Base-by-base conservation (phyloP, 2,329 filamentous ascomycete species). In the Salinomyces thailandicus region DNA sequence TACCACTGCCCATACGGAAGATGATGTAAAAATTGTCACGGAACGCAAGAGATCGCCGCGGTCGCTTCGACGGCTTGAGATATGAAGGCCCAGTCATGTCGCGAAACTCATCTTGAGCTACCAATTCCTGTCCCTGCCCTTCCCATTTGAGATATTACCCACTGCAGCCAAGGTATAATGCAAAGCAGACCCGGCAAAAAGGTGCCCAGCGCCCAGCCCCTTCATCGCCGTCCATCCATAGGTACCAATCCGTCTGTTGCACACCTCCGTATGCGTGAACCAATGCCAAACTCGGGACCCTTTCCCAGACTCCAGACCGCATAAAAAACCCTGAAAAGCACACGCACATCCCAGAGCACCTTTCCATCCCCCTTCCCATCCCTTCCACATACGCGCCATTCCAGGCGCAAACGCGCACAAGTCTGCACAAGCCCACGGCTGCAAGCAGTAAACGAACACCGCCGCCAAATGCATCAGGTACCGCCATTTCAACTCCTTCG, bases 381-480 rank as follows among this genome's bases (percentile, higher is more conserved):
- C 22, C n/a, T 26, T 30, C 27, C 11, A 30, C 27, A 30, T 30
- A 14, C 27, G 15, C 27, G 14, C 22, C 27, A 14, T 16, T 14
- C 27, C 14, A n/a, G 27, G 8, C 27, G 11, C 11, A 30, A 13
- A 30, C 11, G 14, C 27, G 27, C 27, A 16, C 11, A 24, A 24
- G 14, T 30, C 14, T 30, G 27, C 27, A 30, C 27, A 26, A 30
- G 11, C 27, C 27, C 11, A 16, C 14, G 27, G 8, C n/a, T n/a
- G 27, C 27, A 12, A 30, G 27, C 27, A 30, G 27, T 30, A 12
- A 12, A 33, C 32, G 17, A 28, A 36, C 36, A 19, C 32, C 39
- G 22, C 19, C 24, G 18, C 16, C 22, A 39, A 30, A 38, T 42
- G 36, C 39, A 31, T 41, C 35, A 22, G 22, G 11, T 19, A 34